Percentiles rank a stretch among this genome's conserved stretches.
phyloP scores from a whole-genome alignment of 2,329 filamentous ascomycete species.

The Basipetospora chlamydospora region DNA sequence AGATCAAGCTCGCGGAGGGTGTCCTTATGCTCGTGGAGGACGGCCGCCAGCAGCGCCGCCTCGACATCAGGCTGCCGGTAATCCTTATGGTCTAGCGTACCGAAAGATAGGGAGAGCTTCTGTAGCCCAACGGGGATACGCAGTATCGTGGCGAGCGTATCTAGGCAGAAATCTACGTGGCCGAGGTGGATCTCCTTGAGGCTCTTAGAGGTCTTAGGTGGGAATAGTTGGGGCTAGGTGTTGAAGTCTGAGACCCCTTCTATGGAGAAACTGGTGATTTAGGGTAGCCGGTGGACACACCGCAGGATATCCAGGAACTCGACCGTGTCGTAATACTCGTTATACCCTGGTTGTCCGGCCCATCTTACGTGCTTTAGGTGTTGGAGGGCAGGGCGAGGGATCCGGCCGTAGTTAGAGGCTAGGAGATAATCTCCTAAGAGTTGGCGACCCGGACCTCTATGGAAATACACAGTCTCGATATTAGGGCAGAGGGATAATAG shows the following conservation, averaged over 20 bases:
- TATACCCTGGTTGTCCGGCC: neutral
- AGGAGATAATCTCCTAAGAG: slow-evolving; percentile 2
- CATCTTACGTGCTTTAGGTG: neutral
- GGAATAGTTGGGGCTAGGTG: slow-evolving; percentile 3
- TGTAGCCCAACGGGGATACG: slow-evolving; percentile 7
- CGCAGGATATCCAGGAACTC: slow-evolving; percentile 5
- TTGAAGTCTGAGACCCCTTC: slow-evolving; percentile 7
- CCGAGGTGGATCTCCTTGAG: slow-evolving; percentile 7
- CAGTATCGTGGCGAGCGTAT: slow-evolving; percentile 7
- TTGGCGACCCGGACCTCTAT: neutral
- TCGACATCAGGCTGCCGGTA: neutral
- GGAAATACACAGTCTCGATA: neutral
- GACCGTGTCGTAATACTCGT: slow-evolving; percentile 1
- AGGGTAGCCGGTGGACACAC: slow-evolving; percentile 8
- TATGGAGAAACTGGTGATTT: slow-evolving; percentile 4
- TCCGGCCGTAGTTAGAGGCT: slow-evolving; percentile 5
- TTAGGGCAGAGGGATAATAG: slow-evolving; percentile 2
- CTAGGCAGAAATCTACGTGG: slow-evolving; percentile 4
- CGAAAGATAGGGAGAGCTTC: slow-evolving; percentile 4
- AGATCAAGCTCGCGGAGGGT: slow-evolving; percentile 7
- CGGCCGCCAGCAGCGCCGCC: slow-evolving; percentile 6
- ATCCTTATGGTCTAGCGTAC: neutral
- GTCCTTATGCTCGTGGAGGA: slow-evolving; percentile 5
- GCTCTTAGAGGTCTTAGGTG: neutral
- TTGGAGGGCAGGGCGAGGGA: slow-evolving; percentile 4